Evolutionary conservation across 148 eudicot species (phyloP).

Genomic region (Rhododendron vialii): DNA sequence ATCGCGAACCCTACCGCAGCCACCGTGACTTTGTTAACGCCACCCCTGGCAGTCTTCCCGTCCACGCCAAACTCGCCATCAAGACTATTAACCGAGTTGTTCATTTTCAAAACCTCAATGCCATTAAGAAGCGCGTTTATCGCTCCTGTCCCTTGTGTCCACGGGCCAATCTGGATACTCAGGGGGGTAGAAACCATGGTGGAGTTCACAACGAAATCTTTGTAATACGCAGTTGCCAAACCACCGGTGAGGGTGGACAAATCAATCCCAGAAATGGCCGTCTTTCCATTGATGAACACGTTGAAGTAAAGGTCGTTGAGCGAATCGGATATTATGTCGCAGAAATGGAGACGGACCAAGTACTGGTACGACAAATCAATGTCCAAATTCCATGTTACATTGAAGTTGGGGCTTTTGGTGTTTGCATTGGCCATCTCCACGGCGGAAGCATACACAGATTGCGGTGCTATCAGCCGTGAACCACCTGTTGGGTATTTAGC

Average conservation of each 20-base stretch:
- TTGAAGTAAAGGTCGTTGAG: conserved; percentile 67
- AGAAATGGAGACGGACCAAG: conserved; percentile 70
- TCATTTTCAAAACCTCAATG: conserved; percentile 65
- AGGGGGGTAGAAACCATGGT: conserved; percentile 37
- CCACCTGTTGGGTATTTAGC: neutral
- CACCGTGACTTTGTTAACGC: conserved; percentile 36
- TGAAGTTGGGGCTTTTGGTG: conserved; percentile 39
- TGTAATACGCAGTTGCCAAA: conserved; percentile 48
- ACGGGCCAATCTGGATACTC: conserved; percentile 55
- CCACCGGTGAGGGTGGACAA: conserved; percentile 40
- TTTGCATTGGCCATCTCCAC: conserved; percentile 60
- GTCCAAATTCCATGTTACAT: conserved; percentile 56
- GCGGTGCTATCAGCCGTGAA: conserved; percentile 63
- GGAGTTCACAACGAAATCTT: conserved; percentile 58
- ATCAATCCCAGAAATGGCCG: conserved; percentile 36
- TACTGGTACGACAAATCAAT: conserved; percentile 43
- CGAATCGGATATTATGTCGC: conserved; percentile 68
- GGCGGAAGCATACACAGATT: conserved; percentile 57
- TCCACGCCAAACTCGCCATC: conserved; percentile 70
- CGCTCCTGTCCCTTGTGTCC: conserved; percentile 32
- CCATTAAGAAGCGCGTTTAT: conserved; percentile 71
- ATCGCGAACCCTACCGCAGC: conserved; percentile 85
- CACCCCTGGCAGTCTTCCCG: conserved; percentile 19
- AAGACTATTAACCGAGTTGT: conserved; percentile 62
- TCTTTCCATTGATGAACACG: conserved; percentile 52